A percentile compares a stretch with the other conserved stretches of the same genome.
phyloP scores from a whole-genome alignment of 768 basidiomycete genomes.

The Leucocoprinus birnbaumii region DNA sequence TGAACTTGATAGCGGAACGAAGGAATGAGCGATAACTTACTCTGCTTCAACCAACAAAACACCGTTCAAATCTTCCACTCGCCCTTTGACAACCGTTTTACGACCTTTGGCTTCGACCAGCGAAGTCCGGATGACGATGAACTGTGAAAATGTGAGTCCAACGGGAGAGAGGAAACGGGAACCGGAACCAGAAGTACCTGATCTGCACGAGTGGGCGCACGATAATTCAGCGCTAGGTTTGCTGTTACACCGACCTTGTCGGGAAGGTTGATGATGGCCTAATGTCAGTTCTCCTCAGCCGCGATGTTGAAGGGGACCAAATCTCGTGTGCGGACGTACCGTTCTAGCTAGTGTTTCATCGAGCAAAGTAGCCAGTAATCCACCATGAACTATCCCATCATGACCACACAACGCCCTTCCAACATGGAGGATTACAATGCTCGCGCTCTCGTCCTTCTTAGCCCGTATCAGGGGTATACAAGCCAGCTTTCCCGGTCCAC shows the following conservation, averaged over 20 bases:
- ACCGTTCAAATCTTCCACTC: constrained; percentile 80
- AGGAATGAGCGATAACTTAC: constrained; percentile 39
- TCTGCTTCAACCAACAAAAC: constrained; percentile 77
- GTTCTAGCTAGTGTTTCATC: constrained; percentile 84
- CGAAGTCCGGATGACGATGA: constrained; percentile 75
- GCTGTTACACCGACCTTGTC: constrained; percentile 94
- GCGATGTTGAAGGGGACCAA: not conserved
- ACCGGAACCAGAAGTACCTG: constrained; percentile 53
- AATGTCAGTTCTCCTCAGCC: constrained; percentile 3
- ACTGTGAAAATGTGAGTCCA: constrained; percentile 41
- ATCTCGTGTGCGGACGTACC: constrained; percentile 39
- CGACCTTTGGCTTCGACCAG: constrained; percentile 71
- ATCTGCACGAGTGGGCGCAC: constrained; percentile 85
- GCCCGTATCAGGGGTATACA: constrained; percentile 75
- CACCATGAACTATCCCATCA: constrained; percentile 94
- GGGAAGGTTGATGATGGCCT: constrained; percentile 87
- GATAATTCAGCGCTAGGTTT: constrained; percentile 76
- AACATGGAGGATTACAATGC: constrained; percentile 70
- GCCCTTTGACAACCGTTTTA: constrained; percentile 69
- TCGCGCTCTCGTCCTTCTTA: constrained; percentile 73
- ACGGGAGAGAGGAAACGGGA: not conserved
- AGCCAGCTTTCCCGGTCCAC: constrained; percentile 85
- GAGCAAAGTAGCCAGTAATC: constrained; percentile 83
- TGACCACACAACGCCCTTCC: constrained; percentile 89
- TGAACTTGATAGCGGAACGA: not conserved